These are phyloP conservation scores for Clonostachys chloroleuca DNA, from an alignment of 2,329 filamentous ascomycete species.

Conservation along the genomic window DNA sequence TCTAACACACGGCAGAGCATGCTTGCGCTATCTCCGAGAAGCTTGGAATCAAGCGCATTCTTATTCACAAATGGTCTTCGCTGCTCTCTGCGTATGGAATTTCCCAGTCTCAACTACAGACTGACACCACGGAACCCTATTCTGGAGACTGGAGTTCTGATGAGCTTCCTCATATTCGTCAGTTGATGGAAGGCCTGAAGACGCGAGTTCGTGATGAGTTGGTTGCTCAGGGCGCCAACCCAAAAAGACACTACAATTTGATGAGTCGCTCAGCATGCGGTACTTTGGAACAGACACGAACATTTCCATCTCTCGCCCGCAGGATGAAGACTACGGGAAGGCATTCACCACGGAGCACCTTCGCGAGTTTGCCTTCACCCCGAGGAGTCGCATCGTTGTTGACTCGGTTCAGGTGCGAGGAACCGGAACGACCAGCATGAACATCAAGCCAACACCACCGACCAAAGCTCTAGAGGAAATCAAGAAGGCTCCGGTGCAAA, in stretches of 20 bases:
- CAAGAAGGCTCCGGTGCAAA: neutral
- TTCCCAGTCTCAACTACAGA: constrained; percentile 30
- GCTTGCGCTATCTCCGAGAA: constrained; percentile 32
- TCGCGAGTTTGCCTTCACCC: constrained; percentile 33
- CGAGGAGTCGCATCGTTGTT: constrained; percentile 27
- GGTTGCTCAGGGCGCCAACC: constrained; percentile 29
- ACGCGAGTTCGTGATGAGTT: constrained; percentile 8
- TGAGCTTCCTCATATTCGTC: too few species aligned
- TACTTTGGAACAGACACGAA: constrained; percentile 45
- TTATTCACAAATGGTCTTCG: constrained; percentile 34
- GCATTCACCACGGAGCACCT: constrained; percentile 29
- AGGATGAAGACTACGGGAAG: constrained; percentile 23
- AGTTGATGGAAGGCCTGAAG: constrained; percentile 9
- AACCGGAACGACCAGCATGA: constrained; percentile 8
- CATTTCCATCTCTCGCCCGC: constrained; percentile 35
- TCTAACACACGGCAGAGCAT: constrained; percentile 25
- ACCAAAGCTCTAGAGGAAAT: neutral
- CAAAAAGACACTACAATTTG: constrained; percentile 28
- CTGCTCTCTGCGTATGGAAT: constrained; percentile 38
- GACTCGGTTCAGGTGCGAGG: constrained; percentile 29
- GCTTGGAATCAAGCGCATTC: constrained; percentile 29
- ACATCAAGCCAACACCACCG: neutral
- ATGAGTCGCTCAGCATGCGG: constrained; percentile 36
- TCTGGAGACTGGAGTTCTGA: neutral
- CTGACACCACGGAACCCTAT: constrained; percentile 25